These are phyloP conservation scores for Kluyveromyces sp. DNA, from an alignment of 1,139 yeast genomes.

Conservation along the genomic window DNA sequence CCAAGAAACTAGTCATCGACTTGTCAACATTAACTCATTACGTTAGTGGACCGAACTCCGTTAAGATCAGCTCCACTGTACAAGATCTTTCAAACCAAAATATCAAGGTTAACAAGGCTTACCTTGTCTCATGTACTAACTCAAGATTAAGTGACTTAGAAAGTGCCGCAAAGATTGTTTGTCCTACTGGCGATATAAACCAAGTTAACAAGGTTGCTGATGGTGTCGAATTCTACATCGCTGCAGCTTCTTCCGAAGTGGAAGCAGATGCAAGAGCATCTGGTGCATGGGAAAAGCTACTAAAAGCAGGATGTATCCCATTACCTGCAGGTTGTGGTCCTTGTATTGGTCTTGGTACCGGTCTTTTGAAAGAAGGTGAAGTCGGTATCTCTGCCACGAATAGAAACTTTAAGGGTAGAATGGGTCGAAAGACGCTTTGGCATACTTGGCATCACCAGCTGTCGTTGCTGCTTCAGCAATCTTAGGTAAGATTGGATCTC, in stretches of 20 bases:
- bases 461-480: slow-evolving; percentile 98
- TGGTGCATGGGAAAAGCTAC: slow-evolving; percentile 86
- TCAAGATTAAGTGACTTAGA: slow-evolving; percentile 86
- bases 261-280: slow-evolving; percentile 83
- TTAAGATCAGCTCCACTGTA: slow-evolving; percentile 76
- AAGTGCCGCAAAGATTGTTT: slow-evolving; percentile 78
- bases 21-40: slow-evolving; percentile 81
- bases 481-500: slow-evolving; percentile 86
- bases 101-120: slow-evolving; percentile 84
- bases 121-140: slow-evolving; percentile 95
- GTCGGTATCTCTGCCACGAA: slow-evolving; percentile 98
- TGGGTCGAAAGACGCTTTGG: slow-evolving; percentile 95
- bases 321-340: slow-evolving; percentile 99
- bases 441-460: slow-evolving; percentile 94
- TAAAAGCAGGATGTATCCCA: slow-evolving; percentile 91
- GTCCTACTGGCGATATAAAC: slow-evolving; percentile 23
- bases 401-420: slow-evolving; percentile 97
- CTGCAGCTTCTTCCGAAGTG: slow-evolving; percentile 92
- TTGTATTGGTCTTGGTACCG: slow-evolving; percentile 95
- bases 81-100: slow-evolving; percentile 64
- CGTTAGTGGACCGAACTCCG: slow-evolving; percentile 95
- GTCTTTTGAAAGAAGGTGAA: slow-evolving; percentile 87
- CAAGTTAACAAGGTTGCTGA: slow-evolving; percentile 67
- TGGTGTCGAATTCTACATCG: slow-evolving; percentile 90
- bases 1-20: slow-evolving; percentile 78